Evolutionary conservation across 768 basidiomycete genomes (phyloP).

Genomic region (Leccinum ochraceum): DNA sequence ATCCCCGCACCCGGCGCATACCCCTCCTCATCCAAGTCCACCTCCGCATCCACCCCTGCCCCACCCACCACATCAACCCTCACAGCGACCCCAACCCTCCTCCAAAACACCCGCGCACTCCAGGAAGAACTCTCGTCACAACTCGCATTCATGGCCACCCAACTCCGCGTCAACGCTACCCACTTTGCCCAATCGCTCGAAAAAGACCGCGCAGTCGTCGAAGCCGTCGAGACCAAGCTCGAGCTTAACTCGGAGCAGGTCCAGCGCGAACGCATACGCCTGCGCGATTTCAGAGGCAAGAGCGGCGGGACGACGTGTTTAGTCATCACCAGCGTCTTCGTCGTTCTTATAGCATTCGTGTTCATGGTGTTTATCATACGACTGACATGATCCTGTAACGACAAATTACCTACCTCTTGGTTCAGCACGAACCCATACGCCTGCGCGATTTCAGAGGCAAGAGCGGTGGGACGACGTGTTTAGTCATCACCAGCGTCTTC

Average conservation of each 20-base stretch:
- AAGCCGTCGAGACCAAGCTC: slow-evolving; percentile 67
- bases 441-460: slow-evolving; percentile 63
- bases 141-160: slow-evolving; percentile 82
- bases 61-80: slow-evolving; percentile 36
- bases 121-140: slow-evolving; percentile 77
- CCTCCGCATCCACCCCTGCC: slow-evolving; percentile 26
- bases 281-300: slow-evolving; percentile 64
- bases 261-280: slow-evolving; percentile 59
- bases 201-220: slow-evolving; percentile 73
- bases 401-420: slow-evolving; percentile 23
- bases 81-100: slow-evolving; percentile 39
- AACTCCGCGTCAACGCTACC: slow-evolving; percentile 80
- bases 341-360: slow-evolving; percentile 68
- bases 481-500: slow-evolving; percentile 62
- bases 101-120: slow-evolving; percentile 58
- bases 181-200: slow-evolving; percentile 74
- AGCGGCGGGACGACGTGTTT: slow-evolving; percentile 74
- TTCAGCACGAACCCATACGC: slow-evolving; percentile 64
- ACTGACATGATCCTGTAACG: slow-evolving; percentile 33
- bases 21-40: background rate
- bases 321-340: slow-evolving; percentile 59
- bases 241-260: slow-evolving; percentile 72
- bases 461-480: slow-evolving; percentile 71
- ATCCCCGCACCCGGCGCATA: no score
- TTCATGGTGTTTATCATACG: slow-evolving; percentile 75